Base-by-base conservation (phyloP, 108 stramenopile species). In the Skeletonema tropicum region DNA sequence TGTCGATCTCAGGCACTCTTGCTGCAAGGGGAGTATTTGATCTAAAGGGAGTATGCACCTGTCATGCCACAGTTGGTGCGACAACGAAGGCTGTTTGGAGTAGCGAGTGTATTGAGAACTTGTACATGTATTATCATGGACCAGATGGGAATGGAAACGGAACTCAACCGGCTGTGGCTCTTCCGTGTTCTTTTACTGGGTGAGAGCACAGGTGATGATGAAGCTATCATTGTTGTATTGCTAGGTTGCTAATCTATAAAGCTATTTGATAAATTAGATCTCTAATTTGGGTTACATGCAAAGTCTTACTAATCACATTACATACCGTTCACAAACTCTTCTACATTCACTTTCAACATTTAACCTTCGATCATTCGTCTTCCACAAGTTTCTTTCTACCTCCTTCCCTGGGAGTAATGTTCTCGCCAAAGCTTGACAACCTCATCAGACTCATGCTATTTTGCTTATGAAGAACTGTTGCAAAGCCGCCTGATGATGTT, bases 401-500 rank as follows among this genome's bases (percentile, higher is more conserved):
- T 55, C 23, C 52, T 55, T 25, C 52, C 23, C 6, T 23, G n/a
- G 69, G 38, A 25, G 70, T 71, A 19, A 71, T 31, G 35, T 30
- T 17, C 30, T 31, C 17, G 10, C 79, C 79, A 32, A 74, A 73
- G 25, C 52, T 38, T 26, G 62, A 38, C 21, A 80, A 61, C 31
- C 73, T 59, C 14, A 14, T 46, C 38, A 68, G 21, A 10, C 68
- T 69, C 0, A 73, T 57, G 46, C 73, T 80, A 17, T 73, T 65
- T 52, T 80, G 68, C 19, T 67, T 72, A 8, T 32, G 60, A 23
- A 80, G 55, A 48, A 80, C 79, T 70, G 64, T 19, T 29, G 65
- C 77, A 71, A 73, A 73, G 17, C 46, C 48, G 19, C 59, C 60
- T 32, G 75, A 55, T 15, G 41, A 38, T 12, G 63, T 31, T 3